phyloP scores from a whole-genome alignment of 108 stramenopile species.

The Cyclotella distinguenda region DNA sequence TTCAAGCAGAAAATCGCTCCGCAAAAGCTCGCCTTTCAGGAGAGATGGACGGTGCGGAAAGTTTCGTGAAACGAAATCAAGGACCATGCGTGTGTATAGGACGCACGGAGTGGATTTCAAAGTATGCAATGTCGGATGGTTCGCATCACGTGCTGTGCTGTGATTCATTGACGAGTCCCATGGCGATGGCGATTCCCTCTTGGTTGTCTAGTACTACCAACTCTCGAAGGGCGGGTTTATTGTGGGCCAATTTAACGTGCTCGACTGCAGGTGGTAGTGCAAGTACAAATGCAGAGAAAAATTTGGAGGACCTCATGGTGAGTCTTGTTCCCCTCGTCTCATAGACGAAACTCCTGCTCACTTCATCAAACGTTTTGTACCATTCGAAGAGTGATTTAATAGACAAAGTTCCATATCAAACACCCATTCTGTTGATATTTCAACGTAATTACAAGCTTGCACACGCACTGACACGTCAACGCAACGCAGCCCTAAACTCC shows the following conservation, averaged over 20 bases:
- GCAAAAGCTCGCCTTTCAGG: no score
- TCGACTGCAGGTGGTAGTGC: neutral
- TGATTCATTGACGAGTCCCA: slow-evolving; percentile 50
- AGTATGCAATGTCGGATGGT: slow-evolving; percentile 53
- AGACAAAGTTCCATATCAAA: slow-evolving; percentile 10
- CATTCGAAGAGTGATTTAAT: slow-evolving; percentile 20
- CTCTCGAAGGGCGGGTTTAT: slow-evolving; percentile 50
- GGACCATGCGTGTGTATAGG: slow-evolving; percentile 69
- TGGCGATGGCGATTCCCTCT: slow-evolving; percentile 65
- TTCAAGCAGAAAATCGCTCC: slow-evolving; percentile 24
- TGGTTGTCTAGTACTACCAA: slow-evolving; percentile 52
- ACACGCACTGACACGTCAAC: slow-evolving; percentile 28
- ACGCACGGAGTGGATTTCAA: slow-evolving; percentile 60
- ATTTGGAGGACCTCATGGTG: slow-evolving; percentile 41
- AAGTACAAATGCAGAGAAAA: slow-evolving; percentile 20
- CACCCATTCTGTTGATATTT: slow-evolving; percentile 58
- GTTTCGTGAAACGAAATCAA: slow-evolving; percentile 18
- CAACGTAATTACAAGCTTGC: slow-evolving; percentile 57
- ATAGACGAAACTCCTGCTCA: no score
- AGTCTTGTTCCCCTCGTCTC: no score
- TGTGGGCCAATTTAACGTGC: slow-evolving; percentile 61
- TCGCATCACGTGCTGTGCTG: slow-evolving; percentile 62
- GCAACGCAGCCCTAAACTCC: slow-evolving; percentile 48
- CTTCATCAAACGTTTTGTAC: neutral
- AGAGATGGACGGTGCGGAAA: slow-evolving; percentile 11